Conservation (phyloP, 2,329 filamentous ascomycete genomes). For the Talaromyces sp. region DNA sequence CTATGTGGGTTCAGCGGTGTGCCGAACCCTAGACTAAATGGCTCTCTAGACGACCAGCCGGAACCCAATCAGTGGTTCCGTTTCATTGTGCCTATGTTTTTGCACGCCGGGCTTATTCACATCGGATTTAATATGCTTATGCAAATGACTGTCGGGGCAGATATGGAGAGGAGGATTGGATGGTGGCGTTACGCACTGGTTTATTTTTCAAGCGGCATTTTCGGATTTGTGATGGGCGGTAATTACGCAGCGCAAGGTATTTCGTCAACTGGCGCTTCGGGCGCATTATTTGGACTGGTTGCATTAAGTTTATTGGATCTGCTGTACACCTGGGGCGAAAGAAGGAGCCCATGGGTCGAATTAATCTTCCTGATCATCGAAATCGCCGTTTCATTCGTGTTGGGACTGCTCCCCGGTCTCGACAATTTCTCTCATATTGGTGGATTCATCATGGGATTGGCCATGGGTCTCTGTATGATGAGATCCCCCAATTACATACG, state of each 20-base stretch:
- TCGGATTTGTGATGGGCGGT: constrained; percentile 90
- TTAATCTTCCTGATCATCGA: constrained; percentile 84
- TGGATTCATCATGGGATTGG: constrained; percentile 88
- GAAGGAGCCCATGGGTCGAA: constrained; percentile 72
- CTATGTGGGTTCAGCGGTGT: constrained; percentile 82
- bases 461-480: constrained; percentile 79
- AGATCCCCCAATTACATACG: constrained; percentile 82
- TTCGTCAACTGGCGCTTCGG: constrained; percentile 84
- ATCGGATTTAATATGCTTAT: constrained; percentile 94
- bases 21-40: constrained; percentile 57
- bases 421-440: constrained; percentile 99
- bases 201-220: constrained; percentile 88
- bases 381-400: constrained; percentile 82
- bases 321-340: constrained; percentile 85
- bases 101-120: constrained; percentile 90
- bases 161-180: constrained; percentile 90
- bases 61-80: constrained; percentile 93
- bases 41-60: constrained; percentile 54
- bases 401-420: constrained; percentile 84
- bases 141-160: constrained; percentile 82
- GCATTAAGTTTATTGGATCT: constrained; percentile 85
- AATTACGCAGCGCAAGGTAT: constrained; percentile 84
- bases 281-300: constrained; percentile 85
- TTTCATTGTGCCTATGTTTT: constrained; percentile 92
- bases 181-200: constrained; percentile 83